phyloP scores from a whole-genome alignment of 257 asterid genomes.

The Gentiana macrophylla region DNA sequence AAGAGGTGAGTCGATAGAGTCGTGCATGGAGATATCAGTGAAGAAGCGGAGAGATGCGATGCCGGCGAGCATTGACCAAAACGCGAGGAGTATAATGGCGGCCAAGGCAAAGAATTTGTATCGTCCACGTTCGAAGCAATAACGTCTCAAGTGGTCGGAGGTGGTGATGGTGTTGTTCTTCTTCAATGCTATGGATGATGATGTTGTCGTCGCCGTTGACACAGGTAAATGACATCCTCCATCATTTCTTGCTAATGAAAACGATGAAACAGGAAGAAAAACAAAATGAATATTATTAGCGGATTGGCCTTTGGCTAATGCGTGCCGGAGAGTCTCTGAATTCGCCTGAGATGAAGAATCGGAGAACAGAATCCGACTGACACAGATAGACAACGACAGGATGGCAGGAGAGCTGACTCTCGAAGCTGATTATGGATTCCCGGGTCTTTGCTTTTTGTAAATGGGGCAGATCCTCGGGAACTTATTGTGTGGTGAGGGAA shows the following conservation, averaged over 20 bases:
- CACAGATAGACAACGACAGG: too few relatives aligned
- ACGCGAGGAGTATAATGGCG: conserved; percentile 59
- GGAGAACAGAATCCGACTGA: too few relatives aligned
- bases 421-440: too few relatives aligned
- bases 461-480: too few relatives aligned
- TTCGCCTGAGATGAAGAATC: too few relatives aligned
- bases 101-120: conserved; percentile 73
- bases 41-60: conserved; percentile 72
- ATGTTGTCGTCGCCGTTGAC: conserved; percentile 54
- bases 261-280: too few relatives aligned
- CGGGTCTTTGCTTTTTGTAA: too few relatives aligned
- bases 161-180: conserved; percentile 10
- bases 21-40: conserved; percentile 38
- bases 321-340: too few relatives aligned
- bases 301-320: too few relatives aligned
- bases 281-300: too few relatives aligned
- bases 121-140: conserved; percentile 36
- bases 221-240: conserved; percentile 65
- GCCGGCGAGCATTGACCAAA: conserved; percentile 88
- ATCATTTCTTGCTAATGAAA: conserved; percentile 21
- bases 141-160: conserved; percentile 5
- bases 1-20: conserved; percentile 18
- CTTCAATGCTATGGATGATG: conserved; percentile 4
- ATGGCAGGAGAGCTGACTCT: too few relatives aligned
- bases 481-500: too few relatives aligned